Percentiles rank a stretch among this genome's conserved stretches.
phyloP scores from a whole-genome alignment of 2,329 filamentous ascomycete species.

The Colletotrichum falcatum region DNA sequence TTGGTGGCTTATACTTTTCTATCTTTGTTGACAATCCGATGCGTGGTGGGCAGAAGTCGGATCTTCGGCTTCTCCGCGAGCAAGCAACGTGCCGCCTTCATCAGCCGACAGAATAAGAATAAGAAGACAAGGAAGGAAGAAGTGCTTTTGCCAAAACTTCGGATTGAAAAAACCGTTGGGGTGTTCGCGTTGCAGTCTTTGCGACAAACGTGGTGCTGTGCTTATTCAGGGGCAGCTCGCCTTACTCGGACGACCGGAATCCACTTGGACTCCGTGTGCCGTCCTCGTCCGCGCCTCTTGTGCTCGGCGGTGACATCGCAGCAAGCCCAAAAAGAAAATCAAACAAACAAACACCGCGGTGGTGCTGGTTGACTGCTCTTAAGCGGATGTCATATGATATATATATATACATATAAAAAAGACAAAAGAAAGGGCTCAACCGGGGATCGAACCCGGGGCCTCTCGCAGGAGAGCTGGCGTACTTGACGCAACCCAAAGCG shows the following conservation, averaged over 20 bases:
- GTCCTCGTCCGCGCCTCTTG: not conserved
- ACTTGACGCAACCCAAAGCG: constrained; percentile 46
- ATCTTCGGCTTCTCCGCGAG: not conserved
- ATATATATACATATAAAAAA: not conserved
- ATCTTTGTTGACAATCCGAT: not conserved
- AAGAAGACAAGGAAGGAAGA: no score
- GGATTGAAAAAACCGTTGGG: not conserved
- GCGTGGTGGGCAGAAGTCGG: not conserved
- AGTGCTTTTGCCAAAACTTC: not conserved
- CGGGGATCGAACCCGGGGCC: constrained; percentile 52
- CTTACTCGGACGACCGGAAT: not conserved
- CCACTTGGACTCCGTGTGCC: constrained; percentile 5
- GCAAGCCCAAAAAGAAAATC: no score
- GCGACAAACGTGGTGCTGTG: not conserved
- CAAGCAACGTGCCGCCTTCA: not conserved
- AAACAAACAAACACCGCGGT: not conserved
- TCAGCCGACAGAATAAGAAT: not conserved
- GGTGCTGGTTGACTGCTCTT: not conserved
- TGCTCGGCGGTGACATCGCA: no score
- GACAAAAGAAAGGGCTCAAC: constrained; percentile 43
- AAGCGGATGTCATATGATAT: no score
- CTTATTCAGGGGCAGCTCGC: not conserved
- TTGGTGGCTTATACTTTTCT: not conserved
- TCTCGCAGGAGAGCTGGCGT: constrained; percentile 45
- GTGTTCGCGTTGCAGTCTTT: not conserved